Evolutionary conservation across 441 rosid genomes (phyloP).

Genomic region (Populus hybrid): DNA sequence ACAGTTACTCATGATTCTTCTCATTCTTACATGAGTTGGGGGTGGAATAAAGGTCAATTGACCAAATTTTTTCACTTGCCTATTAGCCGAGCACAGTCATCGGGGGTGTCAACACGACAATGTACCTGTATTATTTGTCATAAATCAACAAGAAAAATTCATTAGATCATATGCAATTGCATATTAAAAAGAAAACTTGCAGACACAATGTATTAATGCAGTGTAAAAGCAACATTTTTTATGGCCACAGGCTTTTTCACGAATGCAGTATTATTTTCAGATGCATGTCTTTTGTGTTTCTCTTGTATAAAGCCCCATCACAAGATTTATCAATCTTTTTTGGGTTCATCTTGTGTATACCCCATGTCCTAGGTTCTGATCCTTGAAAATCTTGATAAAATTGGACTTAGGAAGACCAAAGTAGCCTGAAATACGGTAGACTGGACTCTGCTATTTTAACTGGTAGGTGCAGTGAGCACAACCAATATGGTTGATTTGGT

Average conservation of each 20-base stretch:
- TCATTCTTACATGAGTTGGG: not conserved
- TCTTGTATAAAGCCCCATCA: not conserved
- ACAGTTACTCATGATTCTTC: not conserved
- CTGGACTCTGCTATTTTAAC: not conserved
- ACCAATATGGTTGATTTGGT: not conserved
- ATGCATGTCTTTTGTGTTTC: not conserved
- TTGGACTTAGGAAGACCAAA: not conserved
- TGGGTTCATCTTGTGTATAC: not conserved
- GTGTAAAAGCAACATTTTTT: not conserved
- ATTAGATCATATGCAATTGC: not conserved
- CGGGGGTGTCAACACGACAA: constrained; percentile 68
- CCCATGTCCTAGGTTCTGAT: not conserved
- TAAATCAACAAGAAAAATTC: constrained; percentile 5
- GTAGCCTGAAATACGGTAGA: not conserved
- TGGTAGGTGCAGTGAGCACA: not conserved
- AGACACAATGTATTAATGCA: not conserved
- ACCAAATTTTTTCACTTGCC: not conserved
- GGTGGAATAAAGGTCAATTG: not conserved
- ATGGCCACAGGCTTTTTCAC: not conserved
- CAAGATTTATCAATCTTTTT: not conserved
- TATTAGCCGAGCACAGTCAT: constrained; percentile 52
- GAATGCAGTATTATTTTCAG: not conserved
- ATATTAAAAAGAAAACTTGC: constrained; percentile 1
- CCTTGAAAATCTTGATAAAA: not conserved
- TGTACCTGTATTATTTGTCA: constrained; percentile 43